Evolutionary conservation across 2,329 filamentous ascomycete genomes (phyloP).

Genomic region (Fusarium illudens): DNA sequence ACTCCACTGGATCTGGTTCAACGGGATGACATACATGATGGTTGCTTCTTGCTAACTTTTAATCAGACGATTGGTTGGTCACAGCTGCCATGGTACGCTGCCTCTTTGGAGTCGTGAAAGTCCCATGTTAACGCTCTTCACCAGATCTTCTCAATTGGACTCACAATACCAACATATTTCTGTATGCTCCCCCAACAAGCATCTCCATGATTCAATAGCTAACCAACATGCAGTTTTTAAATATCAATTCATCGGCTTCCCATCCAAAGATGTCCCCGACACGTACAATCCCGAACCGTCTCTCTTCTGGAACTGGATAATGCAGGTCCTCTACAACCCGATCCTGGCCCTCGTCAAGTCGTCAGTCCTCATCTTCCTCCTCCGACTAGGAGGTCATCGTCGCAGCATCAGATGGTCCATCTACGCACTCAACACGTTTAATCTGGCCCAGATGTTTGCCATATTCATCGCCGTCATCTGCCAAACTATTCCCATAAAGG

Average conservation of each 20-base stretch:
- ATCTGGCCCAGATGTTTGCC: constrained; percentile 41
- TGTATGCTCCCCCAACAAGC: background rate
- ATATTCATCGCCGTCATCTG: constrained; percentile 51
- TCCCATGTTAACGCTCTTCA: background rate
- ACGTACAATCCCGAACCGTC: constrained; percentile 25
- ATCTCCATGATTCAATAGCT: background rate
- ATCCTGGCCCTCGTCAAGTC: constrained; percentile 56
- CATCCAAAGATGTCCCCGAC: constrained; percentile 8
- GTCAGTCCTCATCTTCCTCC: constrained; percentile 56
- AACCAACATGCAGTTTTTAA: constrained; percentile 12
- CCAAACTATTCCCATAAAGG: constrained; percentile 50
- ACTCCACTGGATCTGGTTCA: background rate
- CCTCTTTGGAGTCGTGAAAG: too few species aligned
- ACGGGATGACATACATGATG: background rate
- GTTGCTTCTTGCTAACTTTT: constrained; percentile 1
- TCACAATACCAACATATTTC: constrained; percentile 28
- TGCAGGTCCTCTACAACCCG: constrained; percentile 53
- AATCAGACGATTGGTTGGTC: constrained; percentile 30
- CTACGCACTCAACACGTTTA: constrained; percentile 47
- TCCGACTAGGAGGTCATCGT: constrained; percentile 47
- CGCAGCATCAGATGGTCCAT: constrained; percentile 38
- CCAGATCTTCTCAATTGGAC: constrained; percentile 25
- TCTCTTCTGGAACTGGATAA: constrained; percentile 36
- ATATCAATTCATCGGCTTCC: constrained; percentile 33
- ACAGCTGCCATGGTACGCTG: constrained; percentile 26